These are phyloP conservation scores for Kodamaea fungicola DNA, from an alignment of 1,139 yeast genomes.

Conservation along the genomic window DNA sequence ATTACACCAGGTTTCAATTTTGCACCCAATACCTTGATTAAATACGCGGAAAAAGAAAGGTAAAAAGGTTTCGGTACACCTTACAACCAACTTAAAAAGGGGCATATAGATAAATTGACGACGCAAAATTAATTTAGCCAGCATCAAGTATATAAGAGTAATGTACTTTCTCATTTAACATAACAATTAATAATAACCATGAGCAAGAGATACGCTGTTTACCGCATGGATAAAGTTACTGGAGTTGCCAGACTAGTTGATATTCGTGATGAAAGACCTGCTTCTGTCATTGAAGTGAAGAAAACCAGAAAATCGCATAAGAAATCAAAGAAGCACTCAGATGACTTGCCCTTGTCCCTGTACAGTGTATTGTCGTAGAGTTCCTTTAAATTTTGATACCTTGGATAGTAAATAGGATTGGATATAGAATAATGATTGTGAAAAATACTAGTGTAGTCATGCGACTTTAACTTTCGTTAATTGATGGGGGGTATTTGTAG, in stretches of 20 bases:
- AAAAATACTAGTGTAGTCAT: no score
- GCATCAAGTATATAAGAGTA: slow-evolving; percentile 3
- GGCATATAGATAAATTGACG: background rate
- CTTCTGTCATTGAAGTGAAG: slow-evolving; percentile 1
- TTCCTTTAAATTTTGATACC: no score
- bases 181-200: background rate
- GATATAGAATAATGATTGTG: no score
- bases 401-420: background rate
- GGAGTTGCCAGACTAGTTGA: slow-evolving; percentile 7
- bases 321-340: slow-evolving; percentile 1
- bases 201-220: slow-evolving; percentile 9
- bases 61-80: background rate
- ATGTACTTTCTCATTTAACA: background rate
- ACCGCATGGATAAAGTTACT: slow-evolving; percentile 7
- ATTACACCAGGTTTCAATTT: no score
- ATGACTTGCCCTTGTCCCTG: slow-evolving; percentile 6
- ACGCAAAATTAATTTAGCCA: background rate
- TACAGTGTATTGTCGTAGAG: background rate
- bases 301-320: slow-evolving; percentile 1
- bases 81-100: slow-evolving; percentile 1
- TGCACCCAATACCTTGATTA: no score
- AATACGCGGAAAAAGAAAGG: no score
- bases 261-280: slow-evolving; percentile 4
- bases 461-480: no score
- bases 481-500: no score